Base-by-base conservation (phyloP, 176 grass and related monocot species). In the Aegilops tauschii region DNA sequence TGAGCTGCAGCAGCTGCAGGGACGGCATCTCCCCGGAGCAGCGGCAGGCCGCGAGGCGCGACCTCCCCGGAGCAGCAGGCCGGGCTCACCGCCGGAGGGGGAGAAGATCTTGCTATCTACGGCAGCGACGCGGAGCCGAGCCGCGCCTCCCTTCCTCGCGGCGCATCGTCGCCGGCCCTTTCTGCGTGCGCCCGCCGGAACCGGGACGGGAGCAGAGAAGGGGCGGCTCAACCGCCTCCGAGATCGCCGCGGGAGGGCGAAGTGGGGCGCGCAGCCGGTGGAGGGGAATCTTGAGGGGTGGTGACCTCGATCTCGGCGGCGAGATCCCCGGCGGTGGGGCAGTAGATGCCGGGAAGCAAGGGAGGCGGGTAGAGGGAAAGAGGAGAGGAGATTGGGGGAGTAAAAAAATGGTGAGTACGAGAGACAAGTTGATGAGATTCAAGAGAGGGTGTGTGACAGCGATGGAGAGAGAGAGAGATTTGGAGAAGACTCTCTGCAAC, bases 1-100 rank as follows among this genome's bases (percentile, higher is more conserved):
- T 94, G 77, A 98, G 58, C 85, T 87, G 88, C 77, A 96, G 87
- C 87, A 98, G 79, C 89, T 98, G 96, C 80, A 96, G 96, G 25
- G 96, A 96, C 59, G 90, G 73, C 96, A 98, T 98, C 65, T 81
- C 67, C 58, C 32, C 44, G 52, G 82, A 73, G 75, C 50, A 16
- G 71, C 18, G 21, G 71, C 18, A 21, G 44, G 66, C 88, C 82
- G 65, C 58, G 12, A 68, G 86, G 54, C 54, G 85, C 36, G 36
- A 70, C 36, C 56, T 63, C 77, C 59, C 61, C 63, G 61, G 61
- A 62, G 61, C 61, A 84, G 89, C 69, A 84, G 77, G 37, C 18
- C 54, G 6, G 54, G 18, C 54, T 18, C 17, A 7, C 54, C 54
- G 54, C 63, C 63, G 64, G 64, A 66, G 6, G 72, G 13, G 42